Conservation (phyloP, 257 asterid genomes). For the Salvia miltiorrhiza region DNA sequence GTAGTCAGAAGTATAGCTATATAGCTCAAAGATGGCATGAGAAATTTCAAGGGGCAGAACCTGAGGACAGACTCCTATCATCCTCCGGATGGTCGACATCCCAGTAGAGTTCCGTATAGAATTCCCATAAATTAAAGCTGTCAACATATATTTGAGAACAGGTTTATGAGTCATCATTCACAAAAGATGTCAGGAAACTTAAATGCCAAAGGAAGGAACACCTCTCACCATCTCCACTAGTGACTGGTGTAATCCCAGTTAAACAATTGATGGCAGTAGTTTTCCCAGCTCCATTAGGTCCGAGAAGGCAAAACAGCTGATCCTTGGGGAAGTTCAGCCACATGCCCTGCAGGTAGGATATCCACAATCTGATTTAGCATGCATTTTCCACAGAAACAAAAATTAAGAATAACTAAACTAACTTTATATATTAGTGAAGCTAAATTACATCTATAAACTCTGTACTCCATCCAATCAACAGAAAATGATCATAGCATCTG, state of each 20-base stretch:
- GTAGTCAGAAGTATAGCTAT: slow-evolving; percentile 1
- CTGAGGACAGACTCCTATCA: slow-evolving; percentile 99
- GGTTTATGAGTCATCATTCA: slow-evolving; percentile 10
- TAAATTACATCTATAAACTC: background rate
- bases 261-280: slow-evolving; percentile 87
- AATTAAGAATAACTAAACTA: background rate
- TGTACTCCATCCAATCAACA: background rate
- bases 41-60: slow-evolving; percentile 32
- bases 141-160: slow-evolving; percentile 15
- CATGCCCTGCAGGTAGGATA: slow-evolving; percentile 60
- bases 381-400: background rate
- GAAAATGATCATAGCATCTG: background rate
- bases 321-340: slow-evolving; percentile 91
- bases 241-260: slow-evolving; percentile 91
- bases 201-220: slow-evolving; percentile 10
- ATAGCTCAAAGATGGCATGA: background rate
- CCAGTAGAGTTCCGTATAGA: slow-evolving; percentile 80
- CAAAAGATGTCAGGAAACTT: background rate
- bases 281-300: slow-evolving; percentile 98
- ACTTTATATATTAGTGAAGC: background rate
- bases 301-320: slow-evolving; percentile 95
- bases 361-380: slow-evolving; percentile 13
- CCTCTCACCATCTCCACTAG: slow-evolving; percentile 86
- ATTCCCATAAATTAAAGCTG: slow-evolving; percentile 85
- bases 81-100: slow-evolving; percentile 73